phyloP scores from a whole-genome alignment of 2,329 filamentous ascomycete species.

The Lecanicillium sp. region DNA sequence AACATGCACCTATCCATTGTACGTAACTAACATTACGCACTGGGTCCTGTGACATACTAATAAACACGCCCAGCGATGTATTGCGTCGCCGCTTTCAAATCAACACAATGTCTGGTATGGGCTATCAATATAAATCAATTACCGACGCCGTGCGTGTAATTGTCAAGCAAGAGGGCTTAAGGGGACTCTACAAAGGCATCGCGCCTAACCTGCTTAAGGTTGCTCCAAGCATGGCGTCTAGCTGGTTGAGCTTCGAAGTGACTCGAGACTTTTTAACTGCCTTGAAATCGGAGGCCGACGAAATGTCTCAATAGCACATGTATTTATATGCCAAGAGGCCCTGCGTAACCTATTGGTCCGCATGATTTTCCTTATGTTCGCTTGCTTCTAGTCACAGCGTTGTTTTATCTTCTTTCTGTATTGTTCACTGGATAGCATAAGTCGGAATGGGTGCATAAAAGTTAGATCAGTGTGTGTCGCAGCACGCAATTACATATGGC shows the following conservation, averaged over 20 bases:
- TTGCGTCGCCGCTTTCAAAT: constrained; percentile 92
- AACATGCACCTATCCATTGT: constrained; percentile 98
- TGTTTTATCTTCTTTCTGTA: constrained; percentile 1
- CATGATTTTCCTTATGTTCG: constrained; percentile 1
- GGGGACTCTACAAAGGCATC: constrained; percentile 91
- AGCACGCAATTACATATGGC: too few species aligned
- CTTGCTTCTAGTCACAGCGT: constrained; percentile 3
- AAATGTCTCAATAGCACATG: constrained; percentile 7
- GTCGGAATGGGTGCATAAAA: too few species aligned
- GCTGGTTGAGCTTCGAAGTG: constrained; percentile 95
- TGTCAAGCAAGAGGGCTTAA: constrained; percentile 70
- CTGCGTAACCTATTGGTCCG: too few species aligned
- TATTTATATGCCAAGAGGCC: background rate
- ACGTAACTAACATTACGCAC: constrained; percentile 28
- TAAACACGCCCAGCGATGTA: constrained; percentile 58
- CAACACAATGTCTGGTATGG: constrained; percentile 98
- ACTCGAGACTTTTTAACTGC: constrained; percentile 76
- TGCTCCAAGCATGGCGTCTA: constrained; percentile 96
- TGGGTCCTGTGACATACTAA: constrained; percentile 10
- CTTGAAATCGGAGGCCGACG: constrained; percentile 38
- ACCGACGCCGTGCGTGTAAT: constrained; percentile 78
- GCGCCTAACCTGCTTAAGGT: constrained; percentile 94
- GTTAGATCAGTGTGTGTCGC: too few species aligned
- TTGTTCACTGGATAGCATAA: too few species aligned
- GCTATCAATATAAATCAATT: constrained; percentile 87